Evolutionary conservation across 192 early-diverging fungal species (phyloP).

Genomic region (Dissophora ornata): DNA sequence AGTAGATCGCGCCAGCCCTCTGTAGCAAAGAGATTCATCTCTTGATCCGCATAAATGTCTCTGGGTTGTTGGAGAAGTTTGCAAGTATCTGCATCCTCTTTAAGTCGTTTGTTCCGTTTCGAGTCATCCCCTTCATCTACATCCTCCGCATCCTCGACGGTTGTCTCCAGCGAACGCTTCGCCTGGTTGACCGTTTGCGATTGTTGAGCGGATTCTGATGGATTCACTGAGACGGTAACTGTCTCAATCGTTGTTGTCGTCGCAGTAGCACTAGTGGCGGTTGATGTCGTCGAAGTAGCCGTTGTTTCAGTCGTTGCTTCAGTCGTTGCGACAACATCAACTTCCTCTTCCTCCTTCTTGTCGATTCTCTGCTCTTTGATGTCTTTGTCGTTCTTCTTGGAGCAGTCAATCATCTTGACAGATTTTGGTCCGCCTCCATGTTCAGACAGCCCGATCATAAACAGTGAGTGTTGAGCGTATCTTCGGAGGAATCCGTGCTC

Average conservation of each 20-base stretch:
- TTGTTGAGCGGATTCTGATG: background rate
- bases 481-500: constrained; percentile 56
- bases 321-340: constrained; percentile 9
- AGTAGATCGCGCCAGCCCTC: constrained; percentile 80
- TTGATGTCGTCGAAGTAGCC: background rate
- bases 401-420: constrained; percentile 37
- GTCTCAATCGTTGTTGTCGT: constrained; percentile 1
- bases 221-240: background rate
- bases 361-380: constrained; percentile 4
- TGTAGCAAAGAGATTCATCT: constrained; percentile 73
- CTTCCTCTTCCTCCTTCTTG: constrained; percentile 5
- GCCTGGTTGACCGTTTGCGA: constrained; percentile 2
- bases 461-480: constrained; percentile 34
- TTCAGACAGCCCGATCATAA: constrained; percentile 46
- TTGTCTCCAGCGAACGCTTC: constrained; percentile 29
- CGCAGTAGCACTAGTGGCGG: background rate
- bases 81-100: constrained; percentile 21
- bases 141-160: constrained; percentile 10
- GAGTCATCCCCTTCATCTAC: background rate
- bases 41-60: constrained; percentile 54
- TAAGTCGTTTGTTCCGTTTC: constrained; percentile 29
- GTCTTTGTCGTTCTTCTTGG: constrained; percentile 11
- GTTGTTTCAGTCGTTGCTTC: background rate
- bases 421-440: constrained; percentile 32
- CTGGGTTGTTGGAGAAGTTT: constrained; percentile 31